phyloP scores from a whole-genome alignment of 140 eudicot species.

The Flaveria floridana region DNA sequence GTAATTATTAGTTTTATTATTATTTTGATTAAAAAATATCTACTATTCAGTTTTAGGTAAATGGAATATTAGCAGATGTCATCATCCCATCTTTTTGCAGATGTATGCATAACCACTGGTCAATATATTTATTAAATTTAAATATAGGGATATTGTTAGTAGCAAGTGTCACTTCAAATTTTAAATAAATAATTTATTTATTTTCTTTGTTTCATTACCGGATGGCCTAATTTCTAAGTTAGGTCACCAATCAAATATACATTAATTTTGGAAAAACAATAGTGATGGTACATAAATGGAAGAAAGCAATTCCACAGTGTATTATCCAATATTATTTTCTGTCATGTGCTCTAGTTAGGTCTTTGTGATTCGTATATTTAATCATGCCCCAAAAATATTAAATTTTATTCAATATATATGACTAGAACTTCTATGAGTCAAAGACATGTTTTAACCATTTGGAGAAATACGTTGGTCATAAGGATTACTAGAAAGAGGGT shows the following conservation, averaged over 20 bases:
- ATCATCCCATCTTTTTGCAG: slow-evolving; percentile 23
- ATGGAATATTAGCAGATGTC: background rate
- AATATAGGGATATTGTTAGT: background rate
- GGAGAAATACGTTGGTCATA: no score
- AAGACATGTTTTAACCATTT: background rate
- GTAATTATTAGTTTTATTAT: background rate
- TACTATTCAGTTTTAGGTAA: background rate
- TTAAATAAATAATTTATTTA: background rate
- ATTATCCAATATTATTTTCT: slow-evolving; percentile 25
- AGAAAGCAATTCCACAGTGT: slow-evolving; percentile 40
- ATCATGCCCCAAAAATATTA: background rate
- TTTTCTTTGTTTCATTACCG: slow-evolving; percentile 18
- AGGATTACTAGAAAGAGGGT: no score
- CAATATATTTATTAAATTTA: slow-evolving; percentile 9
- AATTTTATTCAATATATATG: background rate
- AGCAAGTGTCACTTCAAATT: slow-evolving; percentile 10
- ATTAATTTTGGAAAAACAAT: slow-evolving; percentile 8
- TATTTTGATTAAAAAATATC: background rate
- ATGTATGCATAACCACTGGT: slow-evolving; percentile 10
- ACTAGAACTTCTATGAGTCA: background rate
- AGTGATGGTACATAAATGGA: background rate
- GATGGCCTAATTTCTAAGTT: slow-evolving; percentile 25
- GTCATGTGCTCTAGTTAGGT: slow-evolving; percentile 39
- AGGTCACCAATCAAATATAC: slow-evolving; percentile 31
- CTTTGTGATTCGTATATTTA: slow-evolving; percentile 1